Percentiles rank a stretch among this genome's conserved stretches.
phyloP scores from a whole-genome alignment of 2,329 filamentous ascomycete genomes.

The Fusarium poae region DNA sequence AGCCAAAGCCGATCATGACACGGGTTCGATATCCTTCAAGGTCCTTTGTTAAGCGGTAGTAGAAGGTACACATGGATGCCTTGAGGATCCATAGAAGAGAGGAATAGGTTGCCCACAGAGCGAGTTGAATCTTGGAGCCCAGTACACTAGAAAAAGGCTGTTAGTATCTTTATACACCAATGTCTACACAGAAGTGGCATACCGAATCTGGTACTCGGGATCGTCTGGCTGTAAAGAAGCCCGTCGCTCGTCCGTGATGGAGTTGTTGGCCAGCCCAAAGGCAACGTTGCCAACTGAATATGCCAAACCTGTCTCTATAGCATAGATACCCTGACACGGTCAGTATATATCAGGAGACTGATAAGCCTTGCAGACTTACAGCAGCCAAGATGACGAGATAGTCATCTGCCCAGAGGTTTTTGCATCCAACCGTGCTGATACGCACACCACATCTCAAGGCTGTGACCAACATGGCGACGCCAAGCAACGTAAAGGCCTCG shows the following conservation, averaged over 20 bases:
- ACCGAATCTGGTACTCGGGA: constrained; percentile 60
- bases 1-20: constrained; percentile 63
- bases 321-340: constrained; percentile 62
- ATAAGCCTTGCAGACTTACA: constrained; percentile 50
- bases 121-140: constrained; percentile 69
- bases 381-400: constrained; percentile 69
- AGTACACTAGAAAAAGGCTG: constrained; percentile 54
- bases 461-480: constrained; percentile 63
- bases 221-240: constrained; percentile 58
- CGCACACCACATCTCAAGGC: constrained; percentile 64
- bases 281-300: constrained; percentile 64
- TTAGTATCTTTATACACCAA: not conserved
- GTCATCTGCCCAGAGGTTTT: constrained; percentile 68
- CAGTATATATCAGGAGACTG: not conserved
- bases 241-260: constrained; percentile 66
- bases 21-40: constrained; percentile 58
- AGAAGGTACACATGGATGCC: constrained; percentile 68
- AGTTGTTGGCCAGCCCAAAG: constrained; percentile 67
- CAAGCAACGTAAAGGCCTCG: constrained; percentile 61
- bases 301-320: constrained; percentile 63
- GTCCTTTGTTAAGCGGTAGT: constrained; percentile 64
- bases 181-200: not conserved
- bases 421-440: constrained; percentile 61
- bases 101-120: constrained; percentile 68
- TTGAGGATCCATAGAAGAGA: constrained; percentile 68